A percentile compares a stretch with the other conserved stretches of the same genome.
Conservation (phyloP, 805 yeast species). For the Brettanomyces naardenensis region DNA sequence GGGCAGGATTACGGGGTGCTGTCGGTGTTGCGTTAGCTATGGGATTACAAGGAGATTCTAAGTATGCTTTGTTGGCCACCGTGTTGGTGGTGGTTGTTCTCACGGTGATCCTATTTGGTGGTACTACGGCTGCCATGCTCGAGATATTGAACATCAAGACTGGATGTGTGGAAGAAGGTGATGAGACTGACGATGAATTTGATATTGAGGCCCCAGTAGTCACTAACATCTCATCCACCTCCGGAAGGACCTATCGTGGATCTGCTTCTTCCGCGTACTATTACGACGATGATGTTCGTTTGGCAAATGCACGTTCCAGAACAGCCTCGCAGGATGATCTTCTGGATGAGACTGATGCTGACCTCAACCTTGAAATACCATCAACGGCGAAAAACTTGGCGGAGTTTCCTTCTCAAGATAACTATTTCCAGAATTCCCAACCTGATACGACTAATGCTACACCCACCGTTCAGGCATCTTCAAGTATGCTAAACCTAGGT, state of each 20-base stretch:
- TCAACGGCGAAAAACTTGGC: slow-evolving; percentile 21
- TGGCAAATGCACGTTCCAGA: slow-evolving; percentile 15
- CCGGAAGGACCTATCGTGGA: slow-evolving; percentile 2
- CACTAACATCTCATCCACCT: not conserved
- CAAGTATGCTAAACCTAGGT: slow-evolving; percentile 13
- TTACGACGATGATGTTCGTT: slow-evolving; percentile 13
- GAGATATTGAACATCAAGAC: slow-evolving; percentile 89
- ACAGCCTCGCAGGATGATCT: slow-evolving; percentile 20
- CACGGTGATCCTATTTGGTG: slow-evolving; percentile 94
- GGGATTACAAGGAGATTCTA: slow-evolving; percentile 93
- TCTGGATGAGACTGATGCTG: slow-evolving; percentile 26
- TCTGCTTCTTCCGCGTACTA: slow-evolving; percentile 13
- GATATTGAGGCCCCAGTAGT: slow-evolving; percentile 68
- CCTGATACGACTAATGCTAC: not conserved
- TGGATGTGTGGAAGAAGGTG: slow-evolving; percentile 72
- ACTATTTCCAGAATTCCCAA: slow-evolving; percentile 7
- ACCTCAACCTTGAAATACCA: slow-evolving; percentile 27
- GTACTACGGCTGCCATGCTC: slow-evolving; percentile 97
- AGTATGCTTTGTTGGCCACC: slow-evolving; percentile 83
- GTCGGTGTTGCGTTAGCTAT: slow-evolving; percentile 98
- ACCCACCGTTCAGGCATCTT: not conserved
- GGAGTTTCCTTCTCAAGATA: slow-evolving; percentile 15
- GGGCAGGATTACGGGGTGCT: slow-evolving; percentile 99
- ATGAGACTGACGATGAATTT: slow-evolving; percentile 87
- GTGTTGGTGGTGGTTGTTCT: slow-evolving; percentile 93